Evolutionary conservation across 306 rosid genomes (phyloP), one percentile per base, ranked within the genome.

Genomic region (Biancaea sappan): DNA sequence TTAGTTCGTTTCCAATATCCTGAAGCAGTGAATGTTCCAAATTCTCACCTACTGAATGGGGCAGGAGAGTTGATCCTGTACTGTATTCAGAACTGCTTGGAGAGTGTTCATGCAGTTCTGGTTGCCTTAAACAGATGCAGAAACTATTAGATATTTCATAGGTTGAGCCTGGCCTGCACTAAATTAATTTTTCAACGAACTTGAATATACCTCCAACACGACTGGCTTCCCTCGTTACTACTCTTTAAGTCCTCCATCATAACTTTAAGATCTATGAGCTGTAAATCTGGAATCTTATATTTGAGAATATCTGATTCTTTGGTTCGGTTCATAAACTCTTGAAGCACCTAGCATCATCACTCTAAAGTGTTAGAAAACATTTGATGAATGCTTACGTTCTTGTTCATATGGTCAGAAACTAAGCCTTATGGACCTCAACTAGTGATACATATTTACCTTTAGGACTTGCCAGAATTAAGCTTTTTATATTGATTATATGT

Each of bases 61-160:
- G 70, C 70, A 77, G 64, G 58, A 86, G 48, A 75, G 94, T 90
- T 54, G 98, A 92, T 72, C 92, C 96, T 66, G 96, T 85, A 76
- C 96, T 90, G 88, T 88, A 85, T 53, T 87, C 98, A 24, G 96
- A 92, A 78, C 94, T 90, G 6, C 79, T 89, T 60, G 98, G 96
- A 79, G 96, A 92, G 67, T 92, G 91, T 3, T 89, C 82, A 22
- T 77, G 82, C 8, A 82, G 80, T 75, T 86, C 90, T 12, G 87
- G 86, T 83, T 90, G 87, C 88, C 98, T 92, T 65, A n/a, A 66
- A 46, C 68, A 58, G 31, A 32, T 59, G 26, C 13, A 46, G 19
- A 68, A 79, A 41, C 53, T 29, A 58, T 84, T 40, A 87, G 78
- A 40, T 60, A 28, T 6, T 35, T 37, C 11, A 28, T 21, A 37